Conservation (phyloP, 495 filamentous ascomycete genomes). For the Baudoinia panamericana region DNA sequence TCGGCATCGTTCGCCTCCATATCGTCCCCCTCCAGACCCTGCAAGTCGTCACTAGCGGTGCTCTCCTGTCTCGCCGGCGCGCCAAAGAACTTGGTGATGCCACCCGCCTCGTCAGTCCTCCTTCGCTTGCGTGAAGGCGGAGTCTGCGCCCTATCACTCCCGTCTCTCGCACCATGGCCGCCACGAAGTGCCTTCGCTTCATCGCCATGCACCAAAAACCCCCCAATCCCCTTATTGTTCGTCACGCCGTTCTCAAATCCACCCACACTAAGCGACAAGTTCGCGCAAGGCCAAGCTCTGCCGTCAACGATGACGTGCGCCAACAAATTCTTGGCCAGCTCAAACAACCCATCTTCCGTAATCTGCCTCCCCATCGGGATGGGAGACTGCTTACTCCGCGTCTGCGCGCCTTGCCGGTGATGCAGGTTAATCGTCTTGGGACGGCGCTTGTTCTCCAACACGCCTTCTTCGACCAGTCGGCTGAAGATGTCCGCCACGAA, state of each 20-base stretch:
- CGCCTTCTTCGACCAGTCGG: slow-evolving; percentile 80
- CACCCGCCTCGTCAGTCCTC: slow-evolving; percentile 37
- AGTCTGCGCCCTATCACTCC: slow-evolving; percentile 9
- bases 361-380: slow-evolving; percentile 66
- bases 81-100: slow-evolving; percentile 48
- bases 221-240: slow-evolving; percentile 73
- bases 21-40: slow-evolving; percentile 12
- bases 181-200: slow-evolving; percentile 44
- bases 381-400: slow-evolving; percentile 55
- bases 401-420: slow-evolving; percentile 56
- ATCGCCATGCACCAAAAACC: slow-evolving; percentile 69
- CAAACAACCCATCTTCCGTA: slow-evolving; percentile 59
- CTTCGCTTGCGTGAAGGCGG: slow-evolving; percentile 28
- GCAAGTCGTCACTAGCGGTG: slow-evolving; percentile 7
- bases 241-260: slow-evolving; percentile 80
- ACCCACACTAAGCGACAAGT: slow-evolving; percentile 70
- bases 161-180: too few species aligned
- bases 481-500: slow-evolving; percentile 88
- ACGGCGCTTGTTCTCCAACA: slow-evolving; percentile 74
- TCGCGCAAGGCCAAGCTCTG: slow-evolving; percentile 71
- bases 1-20: background rate
- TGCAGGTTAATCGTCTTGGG: slow-evolving; percentile 76
- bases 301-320: slow-evolving; percentile 66
- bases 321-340: slow-evolving; percentile 62
- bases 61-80: slow-evolving; percentile 2